Conservation (phyloP, 176 grass and related monocot genomes). For the Aegilops tauschii region DNA sequence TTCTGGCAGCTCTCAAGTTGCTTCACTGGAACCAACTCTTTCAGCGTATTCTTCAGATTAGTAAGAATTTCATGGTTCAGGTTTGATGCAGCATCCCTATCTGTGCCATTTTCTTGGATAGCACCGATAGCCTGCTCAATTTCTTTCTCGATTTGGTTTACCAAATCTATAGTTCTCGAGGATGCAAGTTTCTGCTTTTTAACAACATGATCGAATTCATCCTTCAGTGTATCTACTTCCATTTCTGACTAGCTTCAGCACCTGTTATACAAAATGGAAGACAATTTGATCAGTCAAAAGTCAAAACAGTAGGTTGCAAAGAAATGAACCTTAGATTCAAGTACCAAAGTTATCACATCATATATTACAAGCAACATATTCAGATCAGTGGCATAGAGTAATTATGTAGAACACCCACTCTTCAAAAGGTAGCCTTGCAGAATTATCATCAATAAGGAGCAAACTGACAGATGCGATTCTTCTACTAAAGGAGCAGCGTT, state of each 20-base stretch:
- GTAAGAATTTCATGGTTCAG: slow-evolving; percentile 14
- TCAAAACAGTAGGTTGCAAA: neutral
- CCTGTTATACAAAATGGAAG: slow-evolving; percentile 9
- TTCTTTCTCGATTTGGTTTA: slow-evolving; percentile 39
- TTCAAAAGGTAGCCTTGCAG: neutral
- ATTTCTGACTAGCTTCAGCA: slow-evolving; percentile 12
- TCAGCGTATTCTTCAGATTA: slow-evolving; percentile 30
- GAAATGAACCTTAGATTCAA: neutral
- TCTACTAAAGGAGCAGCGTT: neutral
- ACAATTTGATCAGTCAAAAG: neutral
- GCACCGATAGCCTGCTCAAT: slow-evolving; percentile 32
- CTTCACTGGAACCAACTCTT: slow-evolving; percentile 26
- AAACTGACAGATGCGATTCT: neutral
- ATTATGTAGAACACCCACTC: neutral
- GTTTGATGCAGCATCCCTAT: neutral
- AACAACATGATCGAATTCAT: slow-evolving; percentile 36
- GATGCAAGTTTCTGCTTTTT: slow-evolving; percentile 37
- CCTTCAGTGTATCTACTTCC: slow-evolving; percentile 37
- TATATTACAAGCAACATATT: neutral
- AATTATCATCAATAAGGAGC: neutral
- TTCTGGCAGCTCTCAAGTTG: slow-evolving; percentile 37
- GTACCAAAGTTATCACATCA: neutral
- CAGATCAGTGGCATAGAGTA: neutral
- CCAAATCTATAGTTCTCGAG: slow-evolving; percentile 32
- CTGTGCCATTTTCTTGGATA: slow-evolving; percentile 9